phyloP scores from a whole-genome alignment of 2,329 filamentous ascomycete genomes.

The Verticillium klebahnii region DNA sequence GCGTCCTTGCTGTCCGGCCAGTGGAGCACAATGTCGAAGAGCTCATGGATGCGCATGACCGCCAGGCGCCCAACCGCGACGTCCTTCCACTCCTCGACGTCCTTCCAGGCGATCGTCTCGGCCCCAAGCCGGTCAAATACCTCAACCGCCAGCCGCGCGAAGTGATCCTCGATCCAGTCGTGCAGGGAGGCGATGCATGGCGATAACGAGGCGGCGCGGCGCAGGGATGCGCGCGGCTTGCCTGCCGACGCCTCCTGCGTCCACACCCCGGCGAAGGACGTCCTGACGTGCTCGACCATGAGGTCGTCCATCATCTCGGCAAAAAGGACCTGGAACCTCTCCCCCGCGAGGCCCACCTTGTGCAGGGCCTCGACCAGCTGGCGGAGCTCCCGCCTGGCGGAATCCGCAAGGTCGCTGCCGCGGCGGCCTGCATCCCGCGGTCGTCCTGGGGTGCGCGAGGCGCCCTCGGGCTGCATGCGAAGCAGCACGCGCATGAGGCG shows the following conservation, averaged over 20 bases:
- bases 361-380: conserved; percentile 54
- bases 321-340: conserved; percentile 65
- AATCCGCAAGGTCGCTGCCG: conserved; percentile 24
- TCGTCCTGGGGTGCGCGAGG: conserved; percentile 7
- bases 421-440: conserved; percentile 10
- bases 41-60: conserved; percentile 61
- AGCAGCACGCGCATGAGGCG: conserved; percentile 41
- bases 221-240: conserved; percentile 11
- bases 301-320: conserved; percentile 65
- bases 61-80: conserved; percentile 66
- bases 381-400: conserved; percentile 46
- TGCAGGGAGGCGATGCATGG: conserved; percentile 56
- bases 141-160: conserved; percentile 59
- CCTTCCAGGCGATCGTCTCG: conserved; percentile 41
- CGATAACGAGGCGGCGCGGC: conserved; percentile 30
- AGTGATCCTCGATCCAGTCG: conserved; percentile 65
- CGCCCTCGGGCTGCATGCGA: conserved; percentile 20
- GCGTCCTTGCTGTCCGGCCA: conserved; percentile 71
- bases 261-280: conserved; percentile 63
- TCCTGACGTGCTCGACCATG: conserved; percentile 58
- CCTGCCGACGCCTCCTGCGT: conserved; percentile 13
- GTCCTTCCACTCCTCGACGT: conserved; percentile 66
- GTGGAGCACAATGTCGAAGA: conserved; percentile 74
- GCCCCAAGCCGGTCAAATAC: conserved; percentile 47
- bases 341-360: conserved; percentile 63